Conservation (phyloP, 2,329 filamentous ascomycete species). For the Cercospora zeina region DNA sequence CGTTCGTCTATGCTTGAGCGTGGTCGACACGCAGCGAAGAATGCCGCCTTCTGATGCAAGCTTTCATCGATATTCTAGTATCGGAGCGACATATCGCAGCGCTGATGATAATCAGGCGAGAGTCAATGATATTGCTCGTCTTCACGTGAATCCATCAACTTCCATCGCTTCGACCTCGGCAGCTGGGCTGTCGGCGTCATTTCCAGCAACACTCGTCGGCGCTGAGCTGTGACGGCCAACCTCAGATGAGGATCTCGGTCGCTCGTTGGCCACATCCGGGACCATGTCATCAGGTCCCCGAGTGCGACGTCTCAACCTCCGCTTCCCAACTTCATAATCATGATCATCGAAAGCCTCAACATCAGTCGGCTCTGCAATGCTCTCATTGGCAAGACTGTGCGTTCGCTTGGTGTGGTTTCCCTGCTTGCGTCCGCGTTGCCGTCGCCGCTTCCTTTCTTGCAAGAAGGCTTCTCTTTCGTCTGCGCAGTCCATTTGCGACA, state of each 20-base stretch:
- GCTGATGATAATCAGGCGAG: not conserved
- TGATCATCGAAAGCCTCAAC: slow-evolving; percentile 44
- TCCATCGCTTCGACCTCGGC: slow-evolving; percentile 22
- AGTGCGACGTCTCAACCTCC: slow-evolving; percentile 48
- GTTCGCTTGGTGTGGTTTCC: slow-evolving; percentile 46
- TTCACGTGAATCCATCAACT: slow-evolving; percentile 21
- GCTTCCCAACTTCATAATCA: slow-evolving; percentile 43
- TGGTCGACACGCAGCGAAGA: not conserved
- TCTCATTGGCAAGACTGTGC: slow-evolving; percentile 49
- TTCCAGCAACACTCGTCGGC: slow-evolving; percentile 13
- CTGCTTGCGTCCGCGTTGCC: slow-evolving; percentile 45
- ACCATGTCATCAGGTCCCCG: slow-evolving; percentile 41
- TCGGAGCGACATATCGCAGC: not conserved
- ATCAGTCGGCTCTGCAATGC: slow-evolving; percentile 47
- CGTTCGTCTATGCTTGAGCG: not conserved
- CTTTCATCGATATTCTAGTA: not conserved
- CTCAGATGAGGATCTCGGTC: slow-evolving; percentile 21
- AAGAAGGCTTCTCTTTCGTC: slow-evolving; percentile 33
- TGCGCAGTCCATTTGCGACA: slow-evolving; percentile 31
- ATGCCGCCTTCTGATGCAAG: too few relatives aligned
- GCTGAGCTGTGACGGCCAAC: slow-evolving; percentile 14
- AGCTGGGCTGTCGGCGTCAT: not conserved
- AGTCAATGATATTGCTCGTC: not conserved
- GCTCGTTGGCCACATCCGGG: slow-evolving; percentile 17
- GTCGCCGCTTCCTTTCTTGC: slow-evolving; percentile 35